phyloP scores from a whole-genome alignment of 257 asterid species.

The Ilex asprella region DNA sequence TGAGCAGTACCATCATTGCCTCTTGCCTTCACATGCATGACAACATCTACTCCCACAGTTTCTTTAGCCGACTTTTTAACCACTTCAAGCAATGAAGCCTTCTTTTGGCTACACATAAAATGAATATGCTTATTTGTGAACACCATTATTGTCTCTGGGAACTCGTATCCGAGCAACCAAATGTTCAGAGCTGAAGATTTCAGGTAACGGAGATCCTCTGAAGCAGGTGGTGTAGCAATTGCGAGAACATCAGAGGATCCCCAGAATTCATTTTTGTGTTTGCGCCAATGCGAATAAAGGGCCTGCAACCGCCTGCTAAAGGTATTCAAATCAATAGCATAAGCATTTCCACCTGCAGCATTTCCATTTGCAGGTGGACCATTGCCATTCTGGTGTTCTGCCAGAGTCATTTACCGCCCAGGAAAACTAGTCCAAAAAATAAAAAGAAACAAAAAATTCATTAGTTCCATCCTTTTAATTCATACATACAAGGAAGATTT shows the following conservation, averaged over 20 bases:
- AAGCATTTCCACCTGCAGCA: slow-evolving; percentile 27
- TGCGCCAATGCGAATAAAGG: slow-evolving; percentile 50
- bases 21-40: slow-evolving; percentile 47
- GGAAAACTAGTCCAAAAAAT: too few relatives aligned
- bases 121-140: slow-evolving; percentile 43
- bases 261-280: slow-evolving; percentile 41
- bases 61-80: slow-evolving; percentile 46
- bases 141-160: slow-evolving; percentile 69
- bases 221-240: slow-evolving; percentile 58
- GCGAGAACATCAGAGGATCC: slow-evolving; percentile 47
- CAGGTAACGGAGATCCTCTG: slow-evolving; percentile 62
- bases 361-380: slow-evolving; percentile 31
- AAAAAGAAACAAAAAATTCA: too few relatives aligned
- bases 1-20: slow-evolving; percentile 40
- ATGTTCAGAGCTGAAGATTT: slow-evolving; percentile 58
- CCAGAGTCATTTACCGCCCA: slow-evolving; percentile 13
- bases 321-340: slow-evolving; percentile 35
- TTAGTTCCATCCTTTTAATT: too few relatives aligned
- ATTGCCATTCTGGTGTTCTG: slow-evolving; percentile 31
- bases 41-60: slow-evolving; percentile 29
- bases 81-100: slow-evolving; percentile 44
- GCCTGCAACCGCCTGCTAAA: slow-evolving; percentile 41
- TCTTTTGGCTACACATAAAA: slow-evolving; percentile 56
- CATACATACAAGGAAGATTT: too few relatives aligned
- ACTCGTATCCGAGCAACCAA: slow-evolving; percentile 73